Evolutionary conservation across 208 protist genomes (phyloP).

Genomic region (Leishmania mexicana): DNA sequence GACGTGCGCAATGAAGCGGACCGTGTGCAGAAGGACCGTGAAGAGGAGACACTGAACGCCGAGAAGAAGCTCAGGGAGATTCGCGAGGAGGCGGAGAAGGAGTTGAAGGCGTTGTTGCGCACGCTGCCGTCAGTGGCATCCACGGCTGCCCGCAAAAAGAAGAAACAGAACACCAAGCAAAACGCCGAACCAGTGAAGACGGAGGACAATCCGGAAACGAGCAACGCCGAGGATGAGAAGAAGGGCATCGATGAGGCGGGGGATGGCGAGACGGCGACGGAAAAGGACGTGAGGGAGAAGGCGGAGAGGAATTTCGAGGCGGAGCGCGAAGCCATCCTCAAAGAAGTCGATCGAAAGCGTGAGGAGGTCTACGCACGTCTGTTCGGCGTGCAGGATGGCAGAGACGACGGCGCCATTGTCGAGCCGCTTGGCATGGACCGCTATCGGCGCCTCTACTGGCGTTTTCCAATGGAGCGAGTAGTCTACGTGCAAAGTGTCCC

Average conservation of each 20-base stretch:
- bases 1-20: conserved; percentile 62
- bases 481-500: conserved; percentile 75
- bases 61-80: conserved; percentile 75
- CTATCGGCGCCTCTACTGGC: conserved; percentile 87
- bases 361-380: conserved; percentile 36
- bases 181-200: not conserved
- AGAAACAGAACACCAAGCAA: not conserved
- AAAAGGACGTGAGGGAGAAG: not conserved
- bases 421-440: conserved; percentile 85
- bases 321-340: conserved; percentile 39
- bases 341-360: conserved; percentile 40
- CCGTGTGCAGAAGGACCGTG: conserved; percentile 44
- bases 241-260: conserved; percentile 8
- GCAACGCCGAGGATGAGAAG: conserved; percentile 6
- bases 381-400: conserved; percentile 45
- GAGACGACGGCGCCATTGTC: conserved; percentile 61
- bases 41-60: conserved; percentile 40
- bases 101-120: conserved; percentile 65
- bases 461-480: conserved; percentile 72
- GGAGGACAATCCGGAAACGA: not conserved
- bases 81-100: conserved; percentile 77
- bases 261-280: not conserved
- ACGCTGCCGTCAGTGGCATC: conserved; percentile 25
- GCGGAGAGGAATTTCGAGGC: conserved; percentile 31
- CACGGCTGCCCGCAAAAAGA: not conserved